Evolutionary conservation across 371 early-diverging fungal genomes (phyloP).

Genomic region (Mucor saturninus): DNA sequence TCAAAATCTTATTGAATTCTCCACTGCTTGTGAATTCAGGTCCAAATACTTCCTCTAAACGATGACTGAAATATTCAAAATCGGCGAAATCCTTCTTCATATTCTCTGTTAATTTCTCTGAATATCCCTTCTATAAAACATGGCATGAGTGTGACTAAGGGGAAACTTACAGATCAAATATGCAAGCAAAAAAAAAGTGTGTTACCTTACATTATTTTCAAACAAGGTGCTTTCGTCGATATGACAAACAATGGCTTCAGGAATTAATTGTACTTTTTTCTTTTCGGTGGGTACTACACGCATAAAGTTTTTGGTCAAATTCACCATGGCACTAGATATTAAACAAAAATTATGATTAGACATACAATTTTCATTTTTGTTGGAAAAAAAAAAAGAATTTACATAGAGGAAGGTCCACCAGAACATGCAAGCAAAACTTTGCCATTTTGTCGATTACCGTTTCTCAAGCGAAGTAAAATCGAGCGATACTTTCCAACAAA

Average conservation of each 20-base stretch:
- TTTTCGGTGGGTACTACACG: constrained; percentile 50
- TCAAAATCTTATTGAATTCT: constrained; percentile 27
- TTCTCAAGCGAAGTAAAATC: constrained; percentile 40
- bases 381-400: constrained; percentile 7
- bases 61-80: constrained; percentile 32
- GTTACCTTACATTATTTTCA: constrained; percentile 35
- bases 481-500: constrained; percentile 72
- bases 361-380: neutral
- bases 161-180: too few relatives aligned
- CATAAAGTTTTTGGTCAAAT: constrained; percentile 66
- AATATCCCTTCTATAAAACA: constrained; percentile 22
- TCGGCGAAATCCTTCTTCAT: constrained; percentile 33
- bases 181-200: too few relatives aligned
- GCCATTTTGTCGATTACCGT: constrained; percentile 38
- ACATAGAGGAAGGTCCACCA: constrained; percentile 85
- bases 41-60: constrained; percentile 39
- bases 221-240: constrained; percentile 75
- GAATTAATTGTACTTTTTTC: constrained; percentile 58
- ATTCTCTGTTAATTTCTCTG: constrained; percentile 39
- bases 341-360: neutral
- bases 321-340: constrained; percentile 57
- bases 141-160: neutral
- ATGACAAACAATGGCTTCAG: constrained; percentile 69
- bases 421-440: constrained; percentile 83
- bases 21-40: constrained; percentile 27